Evolutionary conservation across 306 rosid species (phyloP), one percentile per base, ranked within the genome.

Genomic region (Lathyrus oleraceus): DNA sequence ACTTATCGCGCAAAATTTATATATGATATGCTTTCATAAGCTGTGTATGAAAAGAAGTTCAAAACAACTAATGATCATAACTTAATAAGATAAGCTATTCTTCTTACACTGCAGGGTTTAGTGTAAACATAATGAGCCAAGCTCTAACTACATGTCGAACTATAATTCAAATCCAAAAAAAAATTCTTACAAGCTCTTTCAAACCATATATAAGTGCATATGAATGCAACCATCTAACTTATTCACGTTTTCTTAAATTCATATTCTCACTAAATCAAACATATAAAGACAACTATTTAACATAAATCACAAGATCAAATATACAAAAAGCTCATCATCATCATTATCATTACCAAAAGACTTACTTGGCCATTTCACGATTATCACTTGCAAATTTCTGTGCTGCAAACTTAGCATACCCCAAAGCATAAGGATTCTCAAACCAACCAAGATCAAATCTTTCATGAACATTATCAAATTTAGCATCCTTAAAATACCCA

Each of bases 291-390:
- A 64, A 25, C 19, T 15, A 65, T 42, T 2, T 23, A 76, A 67
- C 10, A 51, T 4, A 14, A 48, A 2, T 4, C 16, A 43, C 70
- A 78, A 23, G 16, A 21, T 25, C 20, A 51, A 56, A 21, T 28
- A 6, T 11, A 27, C 11, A 53, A 61, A 61, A 1, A 60, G 2
- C 6, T 19, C 3, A 15, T 25, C 12, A 36, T 4, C 12, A 36
- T 35, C 5, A 25, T 3, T 28, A 3, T 35, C 10, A 35, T 30
- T 4, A 30, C 4, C 35, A 30, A 30, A 30, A 19, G 25, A 17
- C 94, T 87, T 88, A 90, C 98, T 88, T 90, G 62, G 89, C 84
- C 23, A 90, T 85, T 53, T 85, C 83, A 59, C 71, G 94, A 53
- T 93, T 79, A 64, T 90, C 94, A 39, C 38, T 73, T 27, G 76